Conservation (phyloP, 179 eudicot genomes). For the Heliamphora pulchella region DNA sequence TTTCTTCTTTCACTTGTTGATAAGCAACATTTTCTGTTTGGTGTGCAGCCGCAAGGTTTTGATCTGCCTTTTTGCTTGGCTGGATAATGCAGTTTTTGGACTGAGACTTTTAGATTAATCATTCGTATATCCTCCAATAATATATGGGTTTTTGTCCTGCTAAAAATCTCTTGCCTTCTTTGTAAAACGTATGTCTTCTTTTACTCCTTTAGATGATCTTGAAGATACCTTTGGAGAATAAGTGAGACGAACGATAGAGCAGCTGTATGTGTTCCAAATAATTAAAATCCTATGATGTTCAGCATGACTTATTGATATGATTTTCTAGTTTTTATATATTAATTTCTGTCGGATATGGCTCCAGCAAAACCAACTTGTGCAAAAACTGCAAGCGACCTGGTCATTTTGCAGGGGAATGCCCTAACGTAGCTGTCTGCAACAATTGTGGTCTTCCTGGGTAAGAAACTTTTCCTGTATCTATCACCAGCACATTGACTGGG, state of each 20-base stretch:
- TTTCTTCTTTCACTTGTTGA: not conserved
- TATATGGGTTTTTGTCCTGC: not conserved
- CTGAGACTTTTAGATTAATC: not conserved
- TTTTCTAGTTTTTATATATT: not conserved
- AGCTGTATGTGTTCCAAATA: not conserved
- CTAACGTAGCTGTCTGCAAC: slow-evolving; percentile 83
- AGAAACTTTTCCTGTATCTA: slow-evolving; percentile 11
- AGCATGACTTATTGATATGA: not conserved
- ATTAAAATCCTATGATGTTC: not conserved
- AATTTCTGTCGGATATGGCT: not conserved
- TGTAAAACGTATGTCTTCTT: too few relatives aligned
- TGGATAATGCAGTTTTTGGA: not conserved
- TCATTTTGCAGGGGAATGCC: slow-evolving; percentile 87
- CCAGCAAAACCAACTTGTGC: slow-evolving; percentile 72
- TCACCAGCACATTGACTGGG: not conserved
- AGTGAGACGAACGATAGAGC: not conserved
- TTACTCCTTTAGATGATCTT: too few relatives aligned
- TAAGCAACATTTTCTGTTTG: not conserved
- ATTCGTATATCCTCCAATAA: not conserved
- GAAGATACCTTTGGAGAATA: too few relatives aligned
- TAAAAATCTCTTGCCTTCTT: not conserved
- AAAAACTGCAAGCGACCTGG: slow-evolving; percentile 92
- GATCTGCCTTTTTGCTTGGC: not conserved
- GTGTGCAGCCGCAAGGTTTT: not conserved
- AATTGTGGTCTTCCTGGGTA: slow-evolving; percentile 97